These are phyloP conservation scores for Emmonsiellopsis sp. DNA, from an alignment of 2,329 filamentous ascomycete genomes.

Conservation along the genomic window DNA sequence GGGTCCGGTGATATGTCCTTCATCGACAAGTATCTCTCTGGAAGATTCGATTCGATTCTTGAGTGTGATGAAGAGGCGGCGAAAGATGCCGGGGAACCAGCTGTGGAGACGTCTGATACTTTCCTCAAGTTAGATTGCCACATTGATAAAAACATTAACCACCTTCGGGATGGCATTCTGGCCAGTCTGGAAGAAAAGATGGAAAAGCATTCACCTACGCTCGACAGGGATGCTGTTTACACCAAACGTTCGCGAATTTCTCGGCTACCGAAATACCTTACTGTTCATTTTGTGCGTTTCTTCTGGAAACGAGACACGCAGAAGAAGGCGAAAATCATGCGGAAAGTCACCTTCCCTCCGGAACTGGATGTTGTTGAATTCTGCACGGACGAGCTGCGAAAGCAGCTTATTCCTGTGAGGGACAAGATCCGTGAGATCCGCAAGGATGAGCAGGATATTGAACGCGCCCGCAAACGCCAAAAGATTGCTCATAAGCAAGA, in stretches of 20 bases:
- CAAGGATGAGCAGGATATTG: constrained; percentile 90
- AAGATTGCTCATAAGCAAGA: constrained; percentile 57
- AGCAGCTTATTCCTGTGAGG: constrained; percentile 77
- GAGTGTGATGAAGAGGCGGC: constrained; percentile 77
- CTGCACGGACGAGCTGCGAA: constrained; percentile 81
- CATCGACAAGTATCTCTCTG: constrained; percentile 83
- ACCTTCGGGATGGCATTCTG: constrained; percentile 78
- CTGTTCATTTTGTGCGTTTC: constrained; percentile 95
- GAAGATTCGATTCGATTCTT: constrained; percentile 67
- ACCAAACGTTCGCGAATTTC: constrained; percentile 88
- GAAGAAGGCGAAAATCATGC: constrained; percentile 99
- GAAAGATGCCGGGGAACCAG: constrained; percentile 63
- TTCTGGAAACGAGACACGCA: constrained; percentile 94
- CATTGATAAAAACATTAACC: constrained; percentile 79
- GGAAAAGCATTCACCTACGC: constrained; percentile 73
- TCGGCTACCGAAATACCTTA: constrained; percentile 86
- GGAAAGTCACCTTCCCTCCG: constrained; percentile 91
- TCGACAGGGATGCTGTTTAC: constrained; percentile 73
- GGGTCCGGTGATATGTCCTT: constrained; percentile 55
- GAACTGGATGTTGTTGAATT: constrained; percentile 92
- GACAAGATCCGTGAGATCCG: constrained; percentile 92
- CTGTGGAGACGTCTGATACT: constrained; percentile 57
- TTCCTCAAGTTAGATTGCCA: constrained; percentile 96
- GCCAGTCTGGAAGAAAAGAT: constrained; percentile 78
- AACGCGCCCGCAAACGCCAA: constrained; percentile 83